Percentiles rank a stretch among this genome's conserved stretches.
Conservation (phyloP, 495 filamentous ascomycete genomes). For the Penicillium psychrofluorescens region DNA sequence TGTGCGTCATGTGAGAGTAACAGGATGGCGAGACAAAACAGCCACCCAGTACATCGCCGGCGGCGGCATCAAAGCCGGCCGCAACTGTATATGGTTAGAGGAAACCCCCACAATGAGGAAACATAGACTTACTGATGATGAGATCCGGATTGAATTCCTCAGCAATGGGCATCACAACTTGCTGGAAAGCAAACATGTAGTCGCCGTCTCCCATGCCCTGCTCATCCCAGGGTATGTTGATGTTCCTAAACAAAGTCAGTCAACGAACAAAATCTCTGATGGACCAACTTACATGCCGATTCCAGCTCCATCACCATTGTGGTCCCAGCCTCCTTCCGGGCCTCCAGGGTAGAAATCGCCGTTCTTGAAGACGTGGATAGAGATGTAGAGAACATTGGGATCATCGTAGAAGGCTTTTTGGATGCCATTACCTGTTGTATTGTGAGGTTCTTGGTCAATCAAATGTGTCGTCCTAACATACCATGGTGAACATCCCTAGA, state of each 20-base stretch:
- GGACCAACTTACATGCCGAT: slow-evolving; percentile 50
- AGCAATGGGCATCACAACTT: slow-evolving; percentile 95
- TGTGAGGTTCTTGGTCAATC: slow-evolving; percentile 10
- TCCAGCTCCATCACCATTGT: slow-evolving; percentile 68
- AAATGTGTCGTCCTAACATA: slow-evolving; percentile 13
- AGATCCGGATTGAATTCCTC: slow-evolving; percentile 89
- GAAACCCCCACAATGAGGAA: not conserved
- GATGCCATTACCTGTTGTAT: slow-evolving; percentile 74
- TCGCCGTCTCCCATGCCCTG: slow-evolving; percentile 96
- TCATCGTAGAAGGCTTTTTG: slow-evolving; percentile 93
- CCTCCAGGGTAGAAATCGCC: slow-evolving; percentile 82
- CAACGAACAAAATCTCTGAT: not conserved
- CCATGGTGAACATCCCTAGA: slow-evolving; percentile 58
- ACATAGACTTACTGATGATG: slow-evolving; percentile 58
- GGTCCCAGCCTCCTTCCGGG: slow-evolving; percentile 64
- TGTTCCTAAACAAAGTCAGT: slow-evolving; percentile 53
- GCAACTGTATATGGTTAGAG: slow-evolving; percentile 49
- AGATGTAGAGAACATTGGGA: slow-evolving; percentile 93
- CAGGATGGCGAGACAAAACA: slow-evolving; percentile 86
- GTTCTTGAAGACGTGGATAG: slow-evolving; percentile 79
- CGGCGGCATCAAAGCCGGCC: slow-evolving; percentile 93
- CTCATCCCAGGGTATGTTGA: slow-evolving; percentile 90
- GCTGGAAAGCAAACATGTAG: slow-evolving; percentile 92
- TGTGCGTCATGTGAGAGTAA: slow-evolving; percentile 98
- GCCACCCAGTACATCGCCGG: slow-evolving; percentile 82